phyloP scores from a whole-genome alignment of 306 rosid genomes.

The Fagus crenata region DNA sequence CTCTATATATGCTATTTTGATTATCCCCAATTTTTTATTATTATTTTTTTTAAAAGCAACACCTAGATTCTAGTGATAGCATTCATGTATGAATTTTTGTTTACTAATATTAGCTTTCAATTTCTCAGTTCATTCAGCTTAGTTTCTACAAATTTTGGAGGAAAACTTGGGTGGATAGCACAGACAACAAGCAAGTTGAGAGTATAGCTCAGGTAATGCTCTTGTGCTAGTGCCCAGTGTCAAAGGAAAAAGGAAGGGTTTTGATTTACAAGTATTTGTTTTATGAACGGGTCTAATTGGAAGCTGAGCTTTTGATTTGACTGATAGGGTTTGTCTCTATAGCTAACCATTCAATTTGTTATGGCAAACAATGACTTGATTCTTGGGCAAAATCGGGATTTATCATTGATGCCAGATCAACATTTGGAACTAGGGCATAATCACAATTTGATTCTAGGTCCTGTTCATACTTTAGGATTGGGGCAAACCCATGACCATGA shows the following conservation, averaged over 20 bases:
- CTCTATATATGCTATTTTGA: not conserved
- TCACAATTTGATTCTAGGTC: constrained; percentile 13
- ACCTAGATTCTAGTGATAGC: too few species aligned
- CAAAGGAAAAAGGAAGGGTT: constrained; percentile 1
- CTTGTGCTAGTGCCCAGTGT: not conserved
- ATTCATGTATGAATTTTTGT: not conserved
- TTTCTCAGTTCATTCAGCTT: not conserved
- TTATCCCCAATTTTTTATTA: too few species aligned
- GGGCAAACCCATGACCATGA: constrained; percentile 24
- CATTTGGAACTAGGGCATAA: constrained; percentile 23
- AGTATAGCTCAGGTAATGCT: not conserved
- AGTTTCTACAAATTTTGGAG: constrained; percentile 1
- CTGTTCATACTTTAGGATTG: constrained; percentile 21
- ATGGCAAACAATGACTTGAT: constrained; percentile 38
- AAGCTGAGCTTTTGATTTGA: constrained; percentile 9
- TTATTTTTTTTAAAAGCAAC: too few species aligned
- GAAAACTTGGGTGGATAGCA: not conserved
- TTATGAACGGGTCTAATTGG: constrained; percentile 24
- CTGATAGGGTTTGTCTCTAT: not conserved
- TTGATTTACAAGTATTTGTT: not conserved
- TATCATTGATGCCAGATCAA: constrained; percentile 10
- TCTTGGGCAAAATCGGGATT: constrained; percentile 28
- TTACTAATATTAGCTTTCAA: not conserved
- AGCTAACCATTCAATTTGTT: constrained; percentile 8
- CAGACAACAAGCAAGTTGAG: not conserved